phyloP scores from a whole-genome alignment of 352 stramenopile species.

The Pseudoperonospora humuli region DNA sequence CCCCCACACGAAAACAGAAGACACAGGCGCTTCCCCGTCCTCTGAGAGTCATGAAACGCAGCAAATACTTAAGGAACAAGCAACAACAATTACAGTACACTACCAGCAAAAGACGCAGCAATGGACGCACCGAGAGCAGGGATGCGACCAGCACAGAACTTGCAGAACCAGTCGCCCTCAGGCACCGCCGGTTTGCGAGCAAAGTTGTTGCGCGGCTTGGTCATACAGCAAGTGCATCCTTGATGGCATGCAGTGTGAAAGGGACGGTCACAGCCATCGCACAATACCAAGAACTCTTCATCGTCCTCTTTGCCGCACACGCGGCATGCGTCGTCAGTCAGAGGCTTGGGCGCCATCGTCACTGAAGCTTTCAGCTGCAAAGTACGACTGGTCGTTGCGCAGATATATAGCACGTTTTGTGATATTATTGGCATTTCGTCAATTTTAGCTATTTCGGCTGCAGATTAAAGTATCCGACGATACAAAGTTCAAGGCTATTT shows the following conservation, averaged over 20 bases:
- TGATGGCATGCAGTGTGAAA: constrained; percentile 72
- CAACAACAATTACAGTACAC: not conserved
- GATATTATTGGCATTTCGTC: too few relatives aligned
- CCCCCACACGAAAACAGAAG: constrained; percentile 60
- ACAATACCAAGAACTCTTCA: constrained; percentile 73
- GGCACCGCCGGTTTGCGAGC: constrained; percentile 64
- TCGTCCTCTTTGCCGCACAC: constrained; percentile 71
- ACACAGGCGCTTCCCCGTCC: constrained; percentile 33
- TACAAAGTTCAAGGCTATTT: too few relatives aligned
- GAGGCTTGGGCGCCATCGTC: constrained; percentile 21
- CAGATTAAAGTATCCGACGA: too few relatives aligned
- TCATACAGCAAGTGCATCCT: constrained; percentile 69
- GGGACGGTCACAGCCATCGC: constrained; percentile 65
- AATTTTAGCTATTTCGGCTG: too few relatives aligned
- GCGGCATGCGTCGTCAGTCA: constrained; percentile 70
- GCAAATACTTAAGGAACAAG: constrained; percentile 8
- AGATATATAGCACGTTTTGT: too few relatives aligned
- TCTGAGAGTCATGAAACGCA: constrained; percentile 19
- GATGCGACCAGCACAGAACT: constrained; percentile 66
- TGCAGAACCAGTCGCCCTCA: constrained; percentile 83
- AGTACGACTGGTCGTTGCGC: constrained; percentile 1
- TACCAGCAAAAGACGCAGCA: not conserved
- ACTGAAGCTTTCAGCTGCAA: constrained; percentile 4
- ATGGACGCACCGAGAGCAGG: constrained; percentile 34
- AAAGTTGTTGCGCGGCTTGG: constrained; percentile 74